Conservation (phyloP, 2,329 filamentous ascomycete genomes). For the Trichophyton rubrum region DNA sequence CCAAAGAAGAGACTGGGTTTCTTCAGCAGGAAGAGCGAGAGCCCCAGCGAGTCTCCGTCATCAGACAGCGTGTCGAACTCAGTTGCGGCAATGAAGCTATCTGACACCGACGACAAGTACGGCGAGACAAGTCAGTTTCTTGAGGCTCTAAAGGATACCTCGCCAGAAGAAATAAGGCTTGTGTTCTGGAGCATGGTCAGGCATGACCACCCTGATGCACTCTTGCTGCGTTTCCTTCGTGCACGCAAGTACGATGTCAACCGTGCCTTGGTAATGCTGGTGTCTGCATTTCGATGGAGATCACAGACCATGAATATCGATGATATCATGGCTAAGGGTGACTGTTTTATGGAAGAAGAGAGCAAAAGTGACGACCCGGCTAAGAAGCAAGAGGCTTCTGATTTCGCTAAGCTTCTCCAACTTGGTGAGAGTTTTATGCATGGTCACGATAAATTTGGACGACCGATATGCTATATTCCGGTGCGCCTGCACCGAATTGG, state of each 20-base stretch:
- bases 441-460: constrained; percentile 67
- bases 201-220: constrained; percentile 80
- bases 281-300: constrained; percentile 91
- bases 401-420: constrained; percentile 71
- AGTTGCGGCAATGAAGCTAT: constrained; percentile 26
- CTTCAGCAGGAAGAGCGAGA: constrained; percentile 47
- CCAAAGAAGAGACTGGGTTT: constrained; percentile 63
- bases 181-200: constrained; percentile 93
- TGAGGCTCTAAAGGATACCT: constrained; percentile 62
- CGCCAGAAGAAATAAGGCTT: constrained; percentile 63
- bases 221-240: constrained; percentile 68
- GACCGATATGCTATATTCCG: constrained; percentile 77
- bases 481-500: constrained; percentile 69
- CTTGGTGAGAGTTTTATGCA: constrained; percentile 92
- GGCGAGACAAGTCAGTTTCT: constrained; percentile 79
- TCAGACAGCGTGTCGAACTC: constrained; percentile 24
- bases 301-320: constrained; percentile 74
- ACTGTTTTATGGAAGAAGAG: constrained; percentile 52
- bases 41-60: constrained; percentile 18
- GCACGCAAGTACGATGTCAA: constrained; percentile 95
- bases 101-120: constrained; percentile 73
- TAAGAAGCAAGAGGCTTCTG: constrained; percentile 56
- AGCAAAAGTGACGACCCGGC: constrained; percentile 47
- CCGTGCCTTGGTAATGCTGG: constrained; percentile 82
- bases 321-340: constrained; percentile 66